Evolutionary conservation across 257 asterid genomes (phyloP).

Genomic region (Solanum chmielewskii): DNA sequence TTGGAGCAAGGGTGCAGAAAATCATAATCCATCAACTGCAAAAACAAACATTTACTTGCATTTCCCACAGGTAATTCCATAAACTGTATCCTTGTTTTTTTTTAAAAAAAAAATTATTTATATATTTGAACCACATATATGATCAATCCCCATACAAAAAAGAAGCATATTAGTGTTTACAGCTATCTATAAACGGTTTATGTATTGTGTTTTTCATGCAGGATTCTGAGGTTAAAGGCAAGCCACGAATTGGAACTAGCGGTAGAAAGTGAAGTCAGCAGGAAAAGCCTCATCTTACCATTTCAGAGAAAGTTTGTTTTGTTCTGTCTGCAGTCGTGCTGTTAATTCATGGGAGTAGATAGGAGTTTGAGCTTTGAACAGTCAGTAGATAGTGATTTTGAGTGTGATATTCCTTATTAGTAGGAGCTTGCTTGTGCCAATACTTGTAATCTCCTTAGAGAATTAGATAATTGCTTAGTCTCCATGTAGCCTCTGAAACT

Average conservation of each 20-base stretch:
- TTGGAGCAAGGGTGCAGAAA: conserved; percentile 99
- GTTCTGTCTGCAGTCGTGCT: background rate
- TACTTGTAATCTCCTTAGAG: background rate
- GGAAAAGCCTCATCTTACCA: background rate
- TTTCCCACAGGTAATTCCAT: conserved; percentile 54
- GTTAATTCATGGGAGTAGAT: background rate
- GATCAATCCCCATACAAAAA: background rate
- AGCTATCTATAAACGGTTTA: background rate
- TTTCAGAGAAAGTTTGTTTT: background rate
- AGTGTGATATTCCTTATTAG: background rate
- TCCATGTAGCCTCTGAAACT: background rate
- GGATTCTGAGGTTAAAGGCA: conserved; percentile 87
- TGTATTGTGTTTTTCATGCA: conserved; percentile 12
- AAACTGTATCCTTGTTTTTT: background rate
- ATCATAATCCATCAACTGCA: conserved; percentile 83
- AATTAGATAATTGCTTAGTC: background rate
- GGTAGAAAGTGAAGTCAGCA: conserved; percentile 48
- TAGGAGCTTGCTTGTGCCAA: background rate
- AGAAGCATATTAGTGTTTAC: background rate
- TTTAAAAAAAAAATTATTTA: background rate
- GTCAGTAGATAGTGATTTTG: background rate
- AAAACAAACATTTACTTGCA: conserved; percentile 64
- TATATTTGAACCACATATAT: background rate
- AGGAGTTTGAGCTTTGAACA: background rate
- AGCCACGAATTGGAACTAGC: conserved; percentile 51